phyloP scores from a whole-genome alignment of 352 stramenopile genomes.

The Pythium monospermum region DNA sequence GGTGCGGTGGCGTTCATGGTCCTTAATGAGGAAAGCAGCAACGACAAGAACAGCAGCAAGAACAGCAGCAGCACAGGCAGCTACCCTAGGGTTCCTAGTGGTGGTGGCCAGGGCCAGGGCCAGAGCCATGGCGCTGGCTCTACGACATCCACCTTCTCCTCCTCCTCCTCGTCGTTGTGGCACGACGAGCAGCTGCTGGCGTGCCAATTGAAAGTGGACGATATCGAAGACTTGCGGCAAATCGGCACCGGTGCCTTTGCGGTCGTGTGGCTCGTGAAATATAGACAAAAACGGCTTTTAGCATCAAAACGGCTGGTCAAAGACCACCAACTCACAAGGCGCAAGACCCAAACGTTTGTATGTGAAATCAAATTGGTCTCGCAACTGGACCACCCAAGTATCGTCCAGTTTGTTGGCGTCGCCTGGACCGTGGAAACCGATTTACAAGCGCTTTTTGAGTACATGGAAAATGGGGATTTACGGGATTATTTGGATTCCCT shows the following conservation, averaged over 20 bases:
- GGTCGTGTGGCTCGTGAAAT: constrained; percentile 43
- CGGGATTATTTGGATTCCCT: constrained; percentile 36
- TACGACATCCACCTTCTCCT: too few species aligned
- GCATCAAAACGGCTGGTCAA: constrained; percentile 48
- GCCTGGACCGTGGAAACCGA: constrained; percentile 56
- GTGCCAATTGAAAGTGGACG: constrained; percentile 15
- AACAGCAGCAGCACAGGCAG: too few species aligned
- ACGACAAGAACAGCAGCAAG: too few species aligned
- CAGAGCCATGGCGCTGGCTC: too few species aligned
- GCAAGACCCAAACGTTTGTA: constrained; percentile 45
- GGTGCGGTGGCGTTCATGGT: too few species aligned
- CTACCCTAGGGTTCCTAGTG: too few species aligned
- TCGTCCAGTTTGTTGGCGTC: constrained; percentile 60
- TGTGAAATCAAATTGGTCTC: constrained; percentile 69
- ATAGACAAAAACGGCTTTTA: constrained; percentile 29
- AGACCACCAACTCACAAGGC: constrained; percentile 35
- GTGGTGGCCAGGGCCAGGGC: too few species aligned
- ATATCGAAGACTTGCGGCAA: constrained; percentile 36
- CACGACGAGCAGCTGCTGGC: constrained; percentile 7
- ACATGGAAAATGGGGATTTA: constrained; percentile 56
- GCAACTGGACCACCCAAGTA: constrained; percentile 49
- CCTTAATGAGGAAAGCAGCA: too few species aligned
- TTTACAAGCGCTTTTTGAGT: constrained; percentile 62
- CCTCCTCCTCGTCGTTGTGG: constrained; percentile 15
- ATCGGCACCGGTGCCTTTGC: constrained; percentile 42